phyloP scores from a whole-genome alignment of 164 flowering plant genomes.

The grape (Vitis vinifera) region ASM3070453v1 NC_081806.1:3868001-3868500 shows the following conservation, averaged over 20 bases:
- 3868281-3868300: not conserved
- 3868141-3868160: no score
- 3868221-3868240: no score
- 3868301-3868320: not conserved
- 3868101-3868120: no score
- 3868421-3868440: no score
- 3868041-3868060: not conserved
- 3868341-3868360: not conserved
- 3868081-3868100: no score
- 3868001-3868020: conserved; percentile 61
- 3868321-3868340: not conserved
- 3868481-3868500: not conserved
- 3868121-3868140: no score
- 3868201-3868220: no score
- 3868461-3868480: not conserved
- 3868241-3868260: no score
- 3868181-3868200: no score
- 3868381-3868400: not conserved
- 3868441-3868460: not conserved
- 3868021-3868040: conserved; percentile 20
- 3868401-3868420: not conserved
- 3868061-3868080: no score
- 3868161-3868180: no score
- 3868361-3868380: not conserved
- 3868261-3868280: not conserved